These are phyloP conservation scores for Haplosporangium sp. DNA, from an alignment of 371 early-diverging fungal genomes.

Conservation along the genomic window DNA sequence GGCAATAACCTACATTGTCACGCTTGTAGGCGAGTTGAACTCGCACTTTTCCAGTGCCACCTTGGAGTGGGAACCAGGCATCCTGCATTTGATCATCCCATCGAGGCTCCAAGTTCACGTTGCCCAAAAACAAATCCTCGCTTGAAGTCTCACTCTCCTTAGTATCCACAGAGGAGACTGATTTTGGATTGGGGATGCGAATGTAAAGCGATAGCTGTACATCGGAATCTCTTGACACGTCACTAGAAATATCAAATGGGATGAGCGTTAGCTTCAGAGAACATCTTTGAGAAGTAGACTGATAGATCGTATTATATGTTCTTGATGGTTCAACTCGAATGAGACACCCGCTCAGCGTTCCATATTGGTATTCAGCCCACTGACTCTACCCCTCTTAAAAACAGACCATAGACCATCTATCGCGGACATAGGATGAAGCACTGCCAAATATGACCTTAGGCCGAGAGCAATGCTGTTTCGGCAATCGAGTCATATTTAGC, in stretches of 20 bases:
- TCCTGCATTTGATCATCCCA: constrained; percentile 70
- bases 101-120: constrained; percentile 72
- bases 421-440: no score
- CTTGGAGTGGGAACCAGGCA: constrained; percentile 66
- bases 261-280: not conserved
- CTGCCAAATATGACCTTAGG: no score
- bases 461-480: no score
- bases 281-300: not conserved
- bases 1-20: constrained; percentile 61
- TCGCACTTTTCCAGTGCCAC: constrained; percentile 74
- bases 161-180: constrained; percentile 33
- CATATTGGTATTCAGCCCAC: no score
- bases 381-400: no score
- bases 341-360: no score
- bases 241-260: constrained; percentile 62
- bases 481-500: no score
- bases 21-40: constrained; percentile 79
- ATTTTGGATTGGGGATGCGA: constrained; percentile 66
- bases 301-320: no score
- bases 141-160: constrained; percentile 57
- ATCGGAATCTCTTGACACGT: constrained; percentile 89
- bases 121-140: constrained; percentile 77
- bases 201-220: constrained; percentile 89
- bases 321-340: no score
- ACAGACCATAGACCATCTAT: no score